These are phyloP conservation scores for Blakeslea trispora DNA, from an alignment of 371 early-diverging fungal genomes.

Conservation along the genomic window DNA sequence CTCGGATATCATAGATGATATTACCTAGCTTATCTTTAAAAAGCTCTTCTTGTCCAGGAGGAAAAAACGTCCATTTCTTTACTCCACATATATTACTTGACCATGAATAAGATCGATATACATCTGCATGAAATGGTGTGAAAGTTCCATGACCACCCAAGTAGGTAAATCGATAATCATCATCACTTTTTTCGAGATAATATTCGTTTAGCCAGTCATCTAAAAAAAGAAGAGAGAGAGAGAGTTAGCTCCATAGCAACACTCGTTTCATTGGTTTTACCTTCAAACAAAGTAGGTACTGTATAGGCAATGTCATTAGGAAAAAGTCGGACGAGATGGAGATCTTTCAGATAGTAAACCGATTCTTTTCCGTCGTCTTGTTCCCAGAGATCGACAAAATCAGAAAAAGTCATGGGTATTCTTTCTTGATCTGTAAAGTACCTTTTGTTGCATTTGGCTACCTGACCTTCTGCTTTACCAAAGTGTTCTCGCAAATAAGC, in stretches of 20 bases:
- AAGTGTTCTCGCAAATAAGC: slow-evolving; percentile 33
- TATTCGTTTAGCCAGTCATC: slow-evolving; percentile 81
- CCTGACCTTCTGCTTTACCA: slow-evolving; percentile 48
- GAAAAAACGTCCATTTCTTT: slow-evolving; percentile 72
- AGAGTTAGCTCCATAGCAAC: too few relatives aligned
- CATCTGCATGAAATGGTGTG: slow-evolving; percentile 81
- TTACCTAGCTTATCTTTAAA: slow-evolving; percentile 51
- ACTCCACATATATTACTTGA: slow-evolving; percentile 76
- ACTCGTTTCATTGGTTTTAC: slow-evolving; percentile 24
- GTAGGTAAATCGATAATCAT: slow-evolving; percentile 76
- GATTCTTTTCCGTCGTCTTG: slow-evolving; percentile 18
- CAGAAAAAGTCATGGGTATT: slow-evolving; percentile 51
- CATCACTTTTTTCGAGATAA: slow-evolving; percentile 51
- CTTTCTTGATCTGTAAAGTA: slow-evolving; percentile 68
- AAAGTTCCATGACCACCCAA: slow-evolving; percentile 72
- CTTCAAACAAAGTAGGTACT: slow-evolving; percentile 58
- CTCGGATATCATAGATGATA: slow-evolving; percentile 60
- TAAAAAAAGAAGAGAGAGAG: slow-evolving; percentile 8
- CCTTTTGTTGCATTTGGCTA: slow-evolving; percentile 58
- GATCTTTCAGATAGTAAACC: slow-evolving; percentile 69
- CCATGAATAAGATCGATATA: slow-evolving; percentile 78
- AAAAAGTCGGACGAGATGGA: slow-evolving; percentile 62
- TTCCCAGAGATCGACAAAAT: slow-evolving; percentile 57
- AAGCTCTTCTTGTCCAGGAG: slow-evolving; percentile 60
- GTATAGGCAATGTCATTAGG: slow-evolving; percentile 50